A percentile compares a stretch with the other conserved stretches of the same genome.
These are phyloP conservation scores for Poa annua DNA, from an alignment of 176 grass and related monocot species.

Conservation along the genomic window DNA sequence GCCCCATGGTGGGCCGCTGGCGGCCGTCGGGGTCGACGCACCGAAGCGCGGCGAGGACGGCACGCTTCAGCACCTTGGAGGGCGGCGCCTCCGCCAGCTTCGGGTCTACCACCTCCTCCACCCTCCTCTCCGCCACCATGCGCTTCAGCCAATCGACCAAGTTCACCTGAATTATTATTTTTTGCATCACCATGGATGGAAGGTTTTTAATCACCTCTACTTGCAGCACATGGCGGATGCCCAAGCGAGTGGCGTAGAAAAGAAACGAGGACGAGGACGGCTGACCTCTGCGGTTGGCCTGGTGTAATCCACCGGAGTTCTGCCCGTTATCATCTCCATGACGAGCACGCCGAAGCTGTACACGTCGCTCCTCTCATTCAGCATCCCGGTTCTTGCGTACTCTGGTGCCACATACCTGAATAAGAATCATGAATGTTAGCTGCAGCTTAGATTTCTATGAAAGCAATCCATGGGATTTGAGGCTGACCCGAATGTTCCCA, in stretches of 20 bases:
- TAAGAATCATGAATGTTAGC: background rate
- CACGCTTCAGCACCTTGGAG: slow-evolving; percentile 71
- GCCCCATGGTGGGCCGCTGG: slow-evolving; percentile 84
- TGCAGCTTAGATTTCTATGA: background rate
- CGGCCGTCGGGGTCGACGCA: slow-evolving; percentile 76
- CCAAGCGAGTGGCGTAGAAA: background rate
- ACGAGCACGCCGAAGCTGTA: slow-evolving; percentile 93
- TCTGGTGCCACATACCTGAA: slow-evolving; percentile 87
- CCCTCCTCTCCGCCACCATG: slow-evolving; percentile 78
- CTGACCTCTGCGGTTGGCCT: slow-evolving; percentile 67
- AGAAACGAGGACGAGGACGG: background rate
- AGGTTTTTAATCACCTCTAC: too few species aligned
- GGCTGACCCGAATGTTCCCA: slow-evolving; percentile 93
- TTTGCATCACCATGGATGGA: too few species aligned
- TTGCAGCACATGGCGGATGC: too few species aligned
- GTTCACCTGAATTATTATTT: slow-evolving; percentile 57
- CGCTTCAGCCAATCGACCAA: slow-evolving; percentile 89
- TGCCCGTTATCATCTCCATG: slow-evolving; percentile 88
- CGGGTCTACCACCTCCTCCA: slow-evolving; percentile 81
- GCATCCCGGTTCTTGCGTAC: slow-evolving; percentile 86
- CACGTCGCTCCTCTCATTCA: slow-evolving; percentile 93
- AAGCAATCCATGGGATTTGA: background rate
- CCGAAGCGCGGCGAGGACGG: slow-evolving; percentile 78
- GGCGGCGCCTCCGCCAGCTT: slow-evolving; percentile 67
- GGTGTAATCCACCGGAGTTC: slow-evolving; percentile 90